Conservation (phyloP, 1,284 basidiomycete genomes). For the Trichosporon ovoides region DNA sequence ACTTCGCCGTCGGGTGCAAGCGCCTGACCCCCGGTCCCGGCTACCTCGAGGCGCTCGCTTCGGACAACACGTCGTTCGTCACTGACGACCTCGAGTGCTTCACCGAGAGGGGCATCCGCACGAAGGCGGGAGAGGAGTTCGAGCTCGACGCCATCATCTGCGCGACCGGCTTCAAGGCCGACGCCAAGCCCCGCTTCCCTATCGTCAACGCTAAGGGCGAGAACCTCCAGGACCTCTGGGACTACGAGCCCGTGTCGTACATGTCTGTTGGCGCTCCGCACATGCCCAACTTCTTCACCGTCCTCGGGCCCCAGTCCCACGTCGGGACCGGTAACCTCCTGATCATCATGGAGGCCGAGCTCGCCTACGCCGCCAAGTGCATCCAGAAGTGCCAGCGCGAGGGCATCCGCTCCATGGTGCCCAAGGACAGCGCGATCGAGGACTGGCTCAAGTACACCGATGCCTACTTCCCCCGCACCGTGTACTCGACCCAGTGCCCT, state of each 20-base stretch:
- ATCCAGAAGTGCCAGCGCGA: slow-evolving; percentile 15
- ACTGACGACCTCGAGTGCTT: slow-evolving; percentile 23
- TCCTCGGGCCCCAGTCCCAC: slow-evolving; percentile 10
- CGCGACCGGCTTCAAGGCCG: slow-evolving; percentile 39
- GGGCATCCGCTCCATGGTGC: slow-evolving; percentile 22
- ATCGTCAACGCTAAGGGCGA: slow-evolving; percentile 23
- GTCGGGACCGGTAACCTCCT: slow-evolving; percentile 18
- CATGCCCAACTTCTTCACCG: slow-evolving; percentile 32
- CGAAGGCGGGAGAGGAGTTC: slow-evolving; percentile 20
- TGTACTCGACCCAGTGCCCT: slow-evolving; percentile 29
- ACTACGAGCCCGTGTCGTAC: slow-evolving; percentile 26
- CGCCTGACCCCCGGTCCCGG: slow-evolving; percentile 42
- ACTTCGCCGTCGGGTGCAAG: slow-evolving; percentile 35
- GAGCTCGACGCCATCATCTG: slow-evolving; percentile 35
- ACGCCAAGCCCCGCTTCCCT: slow-evolving; percentile 31
- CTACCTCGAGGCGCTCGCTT: slow-evolving; percentile 39
- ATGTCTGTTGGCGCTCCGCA: slow-evolving; percentile 28
- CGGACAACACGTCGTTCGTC: slow-evolving; percentile 32
- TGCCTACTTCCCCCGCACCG: slow-evolving; percentile 29
- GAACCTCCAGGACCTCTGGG: slow-evolving; percentile 38
- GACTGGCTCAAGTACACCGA: slow-evolving; percentile 35
- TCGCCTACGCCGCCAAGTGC: slow-evolving; percentile 21
- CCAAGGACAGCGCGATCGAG: slow-evolving; percentile 26
- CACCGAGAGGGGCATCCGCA: slow-evolving; percentile 28
- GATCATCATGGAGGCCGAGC: slow-evolving; percentile 24